A percentile compares a stretch with the other conserved stretches of the same genome.
Conservation (phyloP, 208 protist genomes). For the Leishmania martiniquensis region DNA sequence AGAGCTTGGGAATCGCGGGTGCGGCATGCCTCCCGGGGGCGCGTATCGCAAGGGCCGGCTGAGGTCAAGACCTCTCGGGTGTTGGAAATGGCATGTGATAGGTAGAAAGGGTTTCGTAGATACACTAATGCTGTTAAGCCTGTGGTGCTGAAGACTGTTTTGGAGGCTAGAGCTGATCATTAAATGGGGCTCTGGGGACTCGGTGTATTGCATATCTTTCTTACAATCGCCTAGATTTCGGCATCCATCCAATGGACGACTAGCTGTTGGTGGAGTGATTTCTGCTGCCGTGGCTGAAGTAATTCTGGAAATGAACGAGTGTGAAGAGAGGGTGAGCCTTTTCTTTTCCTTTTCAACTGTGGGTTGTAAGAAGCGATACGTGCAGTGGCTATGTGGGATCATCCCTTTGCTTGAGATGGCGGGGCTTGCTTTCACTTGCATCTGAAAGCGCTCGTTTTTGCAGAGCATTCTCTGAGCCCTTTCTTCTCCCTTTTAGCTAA, state of each 20-base stretch:
- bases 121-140: neutral
- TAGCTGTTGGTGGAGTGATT: too few relatives aligned
- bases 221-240: too few relatives aligned
- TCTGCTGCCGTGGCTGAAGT: too few relatives aligned
- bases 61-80: neutral
- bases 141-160: neutral
- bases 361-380: neutral
- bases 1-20: neutral
- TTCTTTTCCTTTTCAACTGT: too few relatives aligned
- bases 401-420: neutral
- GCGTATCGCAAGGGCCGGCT: neutral
- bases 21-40: neutral
- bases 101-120: neutral
- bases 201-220: neutral
- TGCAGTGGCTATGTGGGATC: neutral
- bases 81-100: neutral
- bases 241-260: too few relatives aligned
- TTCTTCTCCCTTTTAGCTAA: neutral
- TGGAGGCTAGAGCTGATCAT: neutral
- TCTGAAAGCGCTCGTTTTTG: neutral
- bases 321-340: too few relatives aligned
- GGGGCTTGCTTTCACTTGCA: neutral
- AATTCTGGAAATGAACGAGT: too few relatives aligned
- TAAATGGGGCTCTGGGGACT: neutral
- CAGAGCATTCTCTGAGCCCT: neutral